Base-by-base conservation (phyloP, 768 basidiomycete species). In the Trametes villosa region DNA sequence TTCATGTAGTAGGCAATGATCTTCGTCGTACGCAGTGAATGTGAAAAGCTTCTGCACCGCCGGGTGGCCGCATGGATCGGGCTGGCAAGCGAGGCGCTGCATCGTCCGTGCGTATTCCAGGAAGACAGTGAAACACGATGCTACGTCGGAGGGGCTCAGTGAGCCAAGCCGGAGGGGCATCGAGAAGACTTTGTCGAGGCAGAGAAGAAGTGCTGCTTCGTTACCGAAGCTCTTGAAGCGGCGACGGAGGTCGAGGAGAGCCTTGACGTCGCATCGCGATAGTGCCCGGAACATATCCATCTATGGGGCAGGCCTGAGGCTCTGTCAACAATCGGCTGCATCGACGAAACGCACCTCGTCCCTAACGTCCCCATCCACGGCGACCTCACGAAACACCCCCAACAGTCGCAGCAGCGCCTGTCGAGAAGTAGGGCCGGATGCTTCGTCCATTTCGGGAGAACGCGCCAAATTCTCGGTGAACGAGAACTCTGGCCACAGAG, bases 401-500 rank as follows among this genome's bases (percentile, higher is more conserved):
- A 33, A 11, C 7, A 33, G 15, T 8, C n/a, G 30, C 18, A 49
- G 30, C 18, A 49, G 31, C 31, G 20, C 18, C 7, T 33, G 27
- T 31, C 9, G 24, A 22, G 1, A 64, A 45, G 9, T 54, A 40
- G 7, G 78, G 73, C 24, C 74, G 68, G n/a, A 17, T 20, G 6
- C 15, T 36, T 18, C 22, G 22, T 31, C 12, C 30, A 29, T 18
- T 1, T 56, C 12, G 26, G 18, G 42, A 33, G 49, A 8, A 11
- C n/a, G 41, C 17, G 15, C 42, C 29, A 18, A 48, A 3, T 33
- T 5, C 70, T 59, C 2, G 76, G 77, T 44, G 85, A 81, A 45
- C 0, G 82, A 77, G 29, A 78, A 66, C 11, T 70, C 66, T 9
- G 64, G 67, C 84, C 85, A 86, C 17, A 86, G 66, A 1, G 69